Evolutionary conservation across 257 asterid genomes (phyloP), one percentile per base, ranked within the genome.

Genomic region (Solanum bulbocastanum): DNA sequence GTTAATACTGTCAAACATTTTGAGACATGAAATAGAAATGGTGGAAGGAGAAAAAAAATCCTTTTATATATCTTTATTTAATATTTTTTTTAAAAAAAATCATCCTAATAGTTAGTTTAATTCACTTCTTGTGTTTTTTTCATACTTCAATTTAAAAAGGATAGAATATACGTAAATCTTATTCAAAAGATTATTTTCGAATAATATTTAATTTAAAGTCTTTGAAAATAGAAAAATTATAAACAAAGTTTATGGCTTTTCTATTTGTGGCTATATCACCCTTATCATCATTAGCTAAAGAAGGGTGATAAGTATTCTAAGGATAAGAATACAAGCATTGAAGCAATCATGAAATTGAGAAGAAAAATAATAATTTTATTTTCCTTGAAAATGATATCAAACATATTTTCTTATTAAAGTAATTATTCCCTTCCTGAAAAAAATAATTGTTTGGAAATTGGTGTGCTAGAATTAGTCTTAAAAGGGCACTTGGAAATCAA

Each of bases 331-430:
- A 81, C 85, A 30, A 81, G 69, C 36, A n/a, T n/a, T 40, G n/a
- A 15, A 40, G 10, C 20, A 81, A 81, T 49, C 6, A 46, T 82
- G 42, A 46, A 30, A 49, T 49, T 49, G 20, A 49, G 69, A 33
- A 16, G 2, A 8, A 7, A 44, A 44, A 39, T 22, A 60, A 60
- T 16, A 81, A 30, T 81, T 49, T 46, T 81, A 4, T 46, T 81
- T 81, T 78, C 84, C 85, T 46, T 81, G 85, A 81, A 81, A 81
- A 27, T 44, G 85, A 81, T 16, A 30, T 46, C 27, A 81, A 81
- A 30, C 36, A 11, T 81, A 49, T 49, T 46, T 8, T 81, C 44
- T 49, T 60, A 3, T 81, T n/a, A 46, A 82, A 49, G 20, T 49
- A 82, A 49, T 82, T 10, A 82, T 82, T 82, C 18, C 10, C 30